A percentile compares a stretch with the other conserved stretches of the same genome.
These are phyloP conservation scores for Teunomyces cretensis DNA, from an alignment of 805 yeast genomes.

Conservation along the genomic window DNA sequence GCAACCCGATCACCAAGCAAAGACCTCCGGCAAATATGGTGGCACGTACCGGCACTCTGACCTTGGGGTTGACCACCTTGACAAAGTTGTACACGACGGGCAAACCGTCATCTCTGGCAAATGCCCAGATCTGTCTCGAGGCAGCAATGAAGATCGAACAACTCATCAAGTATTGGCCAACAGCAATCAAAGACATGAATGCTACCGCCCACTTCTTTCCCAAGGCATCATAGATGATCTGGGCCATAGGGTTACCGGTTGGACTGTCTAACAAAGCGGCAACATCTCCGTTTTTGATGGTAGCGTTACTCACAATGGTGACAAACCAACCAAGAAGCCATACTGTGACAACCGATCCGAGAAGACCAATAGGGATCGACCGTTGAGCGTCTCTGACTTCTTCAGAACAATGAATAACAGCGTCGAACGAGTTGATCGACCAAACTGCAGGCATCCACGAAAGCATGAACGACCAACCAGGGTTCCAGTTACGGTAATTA, in stretches of 20 bases:
- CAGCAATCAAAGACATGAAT: slow-evolving; percentile 55
- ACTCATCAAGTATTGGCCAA: slow-evolving; percentile 70
- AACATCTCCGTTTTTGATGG: slow-evolving; percentile 48
- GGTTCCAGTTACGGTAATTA: slow-evolving; percentile 54
- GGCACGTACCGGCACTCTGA: slow-evolving; percentile 65
- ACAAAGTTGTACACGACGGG: slow-evolving; percentile 55
- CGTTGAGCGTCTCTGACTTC: slow-evolving; percentile 62
- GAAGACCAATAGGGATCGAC: slow-evolving; percentile 66
- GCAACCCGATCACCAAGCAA: slow-evolving; percentile 51
- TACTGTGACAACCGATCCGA: slow-evolving; percentile 55
- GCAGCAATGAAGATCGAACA: slow-evolving; percentile 60
- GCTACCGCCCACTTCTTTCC: slow-evolving; percentile 69
- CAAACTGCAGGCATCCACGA: slow-evolving; percentile 68
- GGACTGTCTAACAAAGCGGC: slow-evolving; percentile 39
- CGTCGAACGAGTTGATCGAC: slow-evolving; percentile 74
- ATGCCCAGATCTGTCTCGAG: slow-evolving; percentile 73
- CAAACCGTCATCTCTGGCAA: slow-evolving; percentile 73
- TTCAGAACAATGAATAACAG: slow-evolving; percentile 71
- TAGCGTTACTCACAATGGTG: slow-evolving; percentile 52
- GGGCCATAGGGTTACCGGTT: slow-evolving; percentile 66
- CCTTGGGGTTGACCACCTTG: slow-evolving; percentile 53
- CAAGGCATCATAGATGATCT: slow-evolving; percentile 58
- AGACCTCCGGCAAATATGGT: slow-evolving; percentile 53
- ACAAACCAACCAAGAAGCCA: slow-evolving; percentile 59
- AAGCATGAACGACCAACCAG: slow-evolving; percentile 58